phyloP scores from a whole-genome alignment of 2,329 filamentous ascomycete genomes.

The Cercospora berteroae region DNA sequence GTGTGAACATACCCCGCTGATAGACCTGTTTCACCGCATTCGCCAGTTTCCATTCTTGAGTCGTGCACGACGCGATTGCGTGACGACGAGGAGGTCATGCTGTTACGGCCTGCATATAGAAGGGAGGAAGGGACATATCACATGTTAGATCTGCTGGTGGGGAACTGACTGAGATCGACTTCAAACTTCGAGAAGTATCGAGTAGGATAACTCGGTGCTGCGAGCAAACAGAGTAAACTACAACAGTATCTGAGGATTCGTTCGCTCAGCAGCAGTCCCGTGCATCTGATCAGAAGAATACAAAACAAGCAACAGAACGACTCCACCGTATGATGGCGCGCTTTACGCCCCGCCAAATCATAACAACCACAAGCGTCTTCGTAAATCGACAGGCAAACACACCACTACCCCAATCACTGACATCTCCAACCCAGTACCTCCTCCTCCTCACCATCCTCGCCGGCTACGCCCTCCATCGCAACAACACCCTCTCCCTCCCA shows the following conservation, averaged over 20 bases:
- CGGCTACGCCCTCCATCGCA: slow-evolving; percentile 37
- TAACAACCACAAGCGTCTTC: slow-evolving; percentile 41
- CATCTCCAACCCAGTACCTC: slow-evolving; percentile 40
- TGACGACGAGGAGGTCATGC: neutral
- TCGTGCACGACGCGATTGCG: neutral
- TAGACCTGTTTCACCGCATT: slow-evolving; percentile 1
- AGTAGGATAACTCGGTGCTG: neutral
- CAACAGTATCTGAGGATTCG: neutral
- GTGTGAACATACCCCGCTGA: slow-evolving; percentile 4
- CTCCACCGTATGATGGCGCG: slow-evolving; percentile 7
- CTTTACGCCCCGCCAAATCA: slow-evolving; percentile 40
- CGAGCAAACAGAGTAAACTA: neutral
- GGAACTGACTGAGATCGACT: neutral
- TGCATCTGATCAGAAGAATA: neutral
- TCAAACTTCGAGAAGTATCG: neutral
- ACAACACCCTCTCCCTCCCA: slow-evolving; percentile 41
- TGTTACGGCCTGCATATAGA: neutral
- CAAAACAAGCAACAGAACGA: neutral
- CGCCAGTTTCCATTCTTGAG: neutral
- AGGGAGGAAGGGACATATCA: neutral
- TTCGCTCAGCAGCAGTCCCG: neutral
- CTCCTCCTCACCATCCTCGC: slow-evolving; percentile 42
- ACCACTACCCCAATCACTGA: neutral
- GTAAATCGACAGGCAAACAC: slow-evolving; percentile 26
- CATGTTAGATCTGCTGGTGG: neutral